phyloP scores from a whole-genome alignment of 1,284 basidiomycete species.

The Trichosporon asahii region DNA sequence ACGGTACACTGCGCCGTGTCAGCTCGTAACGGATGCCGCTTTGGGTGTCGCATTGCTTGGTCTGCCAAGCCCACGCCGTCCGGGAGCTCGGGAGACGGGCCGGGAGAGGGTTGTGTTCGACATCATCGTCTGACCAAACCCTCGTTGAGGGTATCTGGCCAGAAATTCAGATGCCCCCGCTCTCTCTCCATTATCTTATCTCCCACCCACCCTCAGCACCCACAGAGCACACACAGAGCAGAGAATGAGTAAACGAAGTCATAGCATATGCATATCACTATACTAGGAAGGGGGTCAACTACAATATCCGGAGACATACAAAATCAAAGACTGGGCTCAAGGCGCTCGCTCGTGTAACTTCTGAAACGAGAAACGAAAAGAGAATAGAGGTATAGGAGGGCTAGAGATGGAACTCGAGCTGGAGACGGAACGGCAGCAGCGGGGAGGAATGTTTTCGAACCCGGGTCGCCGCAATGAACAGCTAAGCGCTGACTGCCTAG shows the following conservation, averaged over 20 bases:
- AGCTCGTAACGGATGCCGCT: neutral
- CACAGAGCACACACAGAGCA: too few species aligned
- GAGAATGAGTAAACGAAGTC: neutral
- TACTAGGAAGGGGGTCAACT: neutral
- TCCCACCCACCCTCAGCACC: neutral
- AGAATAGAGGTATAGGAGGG: neutral
- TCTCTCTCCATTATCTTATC: neutral
- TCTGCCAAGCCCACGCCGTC: neutral
- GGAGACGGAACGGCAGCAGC: neutral
- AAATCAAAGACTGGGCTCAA: neutral
- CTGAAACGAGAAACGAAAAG: neutral
- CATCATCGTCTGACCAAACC: neutral
- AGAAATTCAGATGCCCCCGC: neutral
- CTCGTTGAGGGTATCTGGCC: neutral
- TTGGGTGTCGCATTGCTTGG: neutral
- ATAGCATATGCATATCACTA: slow-evolving; percentile 3
- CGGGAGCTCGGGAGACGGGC: neutral
- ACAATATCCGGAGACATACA: slow-evolving; percentile 8
- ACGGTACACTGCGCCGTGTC: neutral
- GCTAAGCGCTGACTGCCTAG: neutral
- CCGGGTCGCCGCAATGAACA: neutral
- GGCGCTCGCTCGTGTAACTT: neutral
- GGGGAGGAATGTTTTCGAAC: neutral
- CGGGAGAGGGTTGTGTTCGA: neutral
- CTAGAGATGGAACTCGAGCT: neutral